Evolutionary conservation across 345 rosid species (phyloP).

Genomic region (Syzygium aromaticum): DNA sequence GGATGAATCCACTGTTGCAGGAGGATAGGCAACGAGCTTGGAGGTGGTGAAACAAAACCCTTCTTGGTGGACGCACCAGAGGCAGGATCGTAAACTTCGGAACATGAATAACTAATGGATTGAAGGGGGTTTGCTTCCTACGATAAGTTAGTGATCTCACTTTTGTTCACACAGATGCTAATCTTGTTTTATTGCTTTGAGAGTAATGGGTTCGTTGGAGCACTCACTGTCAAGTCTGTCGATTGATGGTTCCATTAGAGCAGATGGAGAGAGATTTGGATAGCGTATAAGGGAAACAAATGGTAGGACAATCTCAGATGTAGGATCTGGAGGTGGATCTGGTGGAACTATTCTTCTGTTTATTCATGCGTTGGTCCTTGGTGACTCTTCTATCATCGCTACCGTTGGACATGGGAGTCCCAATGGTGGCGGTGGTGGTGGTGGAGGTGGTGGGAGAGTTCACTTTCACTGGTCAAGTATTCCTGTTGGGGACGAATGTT

Average conservation of each 20-base stretch:
- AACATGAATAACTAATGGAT: no score
- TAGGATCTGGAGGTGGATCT: slow-evolving; percentile 92
- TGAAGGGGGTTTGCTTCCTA: no score
- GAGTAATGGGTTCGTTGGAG: slow-evolving; percentile 92
- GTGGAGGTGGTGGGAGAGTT: slow-evolving; percentile 93
- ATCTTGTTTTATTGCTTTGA: slow-evolving; percentile 8
- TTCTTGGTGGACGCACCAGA: no score
- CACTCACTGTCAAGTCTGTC: slow-evolving; percentile 73
- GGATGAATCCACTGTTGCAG: no score
- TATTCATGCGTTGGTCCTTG: slow-evolving; percentile 43
- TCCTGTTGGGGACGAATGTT: slow-evolving; percentile 66
- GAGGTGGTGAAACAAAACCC: no score
- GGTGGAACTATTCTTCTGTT: slow-evolving; percentile 89
- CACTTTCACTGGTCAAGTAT: slow-evolving; percentile 87
- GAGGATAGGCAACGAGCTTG: no score
- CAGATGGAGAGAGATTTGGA: slow-evolving; percentile 78
- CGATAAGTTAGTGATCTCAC: not conserved
- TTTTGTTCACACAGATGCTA: not conserved
- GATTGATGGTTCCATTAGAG: slow-evolving; percentile 61
- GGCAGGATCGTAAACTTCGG: no score
- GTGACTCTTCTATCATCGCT: slow-evolving; percentile 46
- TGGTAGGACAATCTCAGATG: slow-evolving; percentile 17
- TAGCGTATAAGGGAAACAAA: slow-evolving; percentile 27
- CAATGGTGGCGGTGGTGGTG: slow-evolving; percentile 73
- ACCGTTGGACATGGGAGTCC: slow-evolving; percentile 67